These are phyloP conservation scores for Fragilariopsis cylindrus DNA, from an alignment of 108 stramenopile genomes.

Conservation along the genomic window DNA sequence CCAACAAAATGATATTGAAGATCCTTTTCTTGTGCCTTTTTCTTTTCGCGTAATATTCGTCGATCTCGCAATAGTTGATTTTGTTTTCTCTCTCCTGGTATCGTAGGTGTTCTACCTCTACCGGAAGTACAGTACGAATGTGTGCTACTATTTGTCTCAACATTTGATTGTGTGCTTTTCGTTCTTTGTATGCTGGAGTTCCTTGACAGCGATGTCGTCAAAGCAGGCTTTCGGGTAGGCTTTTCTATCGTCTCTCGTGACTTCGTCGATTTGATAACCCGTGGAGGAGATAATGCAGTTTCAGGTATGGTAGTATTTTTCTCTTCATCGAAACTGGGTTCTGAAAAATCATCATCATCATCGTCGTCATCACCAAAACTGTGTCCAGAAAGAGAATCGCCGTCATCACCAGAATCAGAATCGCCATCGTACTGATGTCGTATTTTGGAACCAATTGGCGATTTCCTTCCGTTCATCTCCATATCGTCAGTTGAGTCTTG, in stretches of 20 bases:
- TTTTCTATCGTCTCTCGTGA: not conserved
- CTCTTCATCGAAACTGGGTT: not conserved
- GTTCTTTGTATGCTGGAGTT: not conserved
- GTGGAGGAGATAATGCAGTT: too few species aligned
- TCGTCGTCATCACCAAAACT: constrained; percentile 25
- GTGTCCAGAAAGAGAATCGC: constrained; percentile 19
- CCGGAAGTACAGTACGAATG: too few species aligned
- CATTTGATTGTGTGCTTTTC: not conserved
- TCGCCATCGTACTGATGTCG: not conserved
- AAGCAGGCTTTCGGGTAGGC: not conserved
- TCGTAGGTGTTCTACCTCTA: not conserved
- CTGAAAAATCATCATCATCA: not conserved
- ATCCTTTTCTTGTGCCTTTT: constrained; percentile 6
- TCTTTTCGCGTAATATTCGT: constrained; percentile 27
- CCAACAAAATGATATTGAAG: constrained; percentile 32
- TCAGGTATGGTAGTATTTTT: too few species aligned
- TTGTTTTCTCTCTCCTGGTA: constrained; percentile 2
- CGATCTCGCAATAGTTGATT: constrained; percentile 28
- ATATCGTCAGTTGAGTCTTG: not conserved
- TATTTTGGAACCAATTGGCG: not conserved
- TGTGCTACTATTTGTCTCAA: not conserved
- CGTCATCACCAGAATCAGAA: not conserved
- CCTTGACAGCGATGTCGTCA: not conserved
- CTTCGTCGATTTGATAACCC: not conserved
- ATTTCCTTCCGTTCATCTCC: not conserved